phyloP scores from a whole-genome alignment of 2,329 filamentous ascomycete genomes.

The Lachnellula subtilissima region DNA sequence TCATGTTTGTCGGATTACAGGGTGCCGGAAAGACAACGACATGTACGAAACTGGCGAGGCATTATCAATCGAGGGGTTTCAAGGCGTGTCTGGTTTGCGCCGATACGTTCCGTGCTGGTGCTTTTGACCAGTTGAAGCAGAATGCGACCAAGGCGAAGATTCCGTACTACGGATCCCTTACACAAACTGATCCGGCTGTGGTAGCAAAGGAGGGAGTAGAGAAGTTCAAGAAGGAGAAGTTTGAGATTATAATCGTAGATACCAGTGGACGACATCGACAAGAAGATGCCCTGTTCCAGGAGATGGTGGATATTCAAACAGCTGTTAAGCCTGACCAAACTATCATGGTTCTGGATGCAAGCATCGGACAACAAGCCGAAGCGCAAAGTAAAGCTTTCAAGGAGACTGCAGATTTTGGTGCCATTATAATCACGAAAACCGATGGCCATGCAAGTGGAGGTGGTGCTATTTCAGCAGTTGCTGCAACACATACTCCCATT shows the following conservation, averaged over 20 bases:
- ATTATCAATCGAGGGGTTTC: conserved; percentile 92
- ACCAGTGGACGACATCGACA: conserved; percentile 93
- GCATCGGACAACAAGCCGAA: conserved; percentile 94
- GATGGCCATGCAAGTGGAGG: conserved; percentile 93
- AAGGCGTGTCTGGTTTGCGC: conserved; percentile 92
- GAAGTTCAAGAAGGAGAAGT: conserved; percentile 98
- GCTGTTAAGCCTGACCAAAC: conserved; percentile 93
- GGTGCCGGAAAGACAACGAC: conserved; percentile 97
- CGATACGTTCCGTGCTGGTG: conserved; percentile 96
- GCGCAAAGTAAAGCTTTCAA: conserved; percentile 96
- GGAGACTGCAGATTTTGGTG: conserved; percentile 91
- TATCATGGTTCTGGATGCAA: conserved; percentile 95
- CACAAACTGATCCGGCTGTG: conserved; percentile 89
- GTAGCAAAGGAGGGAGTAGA: conserved; percentile 95
- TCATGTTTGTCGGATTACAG: conserved; percentile 99
- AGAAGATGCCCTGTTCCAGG: conserved; percentile 89
- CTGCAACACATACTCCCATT: conserved; percentile 92
- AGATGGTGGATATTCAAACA: conserved; percentile 94
- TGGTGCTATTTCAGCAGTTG: conserved; percentile 95
- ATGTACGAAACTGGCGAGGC: conserved; percentile 91
- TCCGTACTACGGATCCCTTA: conserved; percentile 94
- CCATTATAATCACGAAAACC: conserved; percentile 98
- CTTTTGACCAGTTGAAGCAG: conserved; percentile 97
- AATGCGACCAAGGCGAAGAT: conserved; percentile 99
- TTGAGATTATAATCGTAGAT: conserved; percentile 98